Percentiles rank a stretch among this genome's conserved stretches.
Conservation (phyloP, 2,329 filamentous ascomycete genomes). For the Thermomyces lanuginosus region DNA sequence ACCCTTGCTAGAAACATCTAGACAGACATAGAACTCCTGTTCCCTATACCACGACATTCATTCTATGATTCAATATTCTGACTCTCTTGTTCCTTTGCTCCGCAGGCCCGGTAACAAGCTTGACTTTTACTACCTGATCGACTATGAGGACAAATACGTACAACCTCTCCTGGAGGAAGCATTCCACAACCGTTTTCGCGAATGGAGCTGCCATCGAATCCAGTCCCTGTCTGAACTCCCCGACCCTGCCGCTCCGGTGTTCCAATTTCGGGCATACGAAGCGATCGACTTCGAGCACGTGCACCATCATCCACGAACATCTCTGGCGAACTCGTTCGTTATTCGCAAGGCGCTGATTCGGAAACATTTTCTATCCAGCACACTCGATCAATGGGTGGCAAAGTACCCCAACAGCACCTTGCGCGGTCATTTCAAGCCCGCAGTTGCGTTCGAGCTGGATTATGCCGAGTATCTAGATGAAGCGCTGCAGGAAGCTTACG, state of each 20-base stretch:
- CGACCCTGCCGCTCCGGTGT: conserved; percentile 32
- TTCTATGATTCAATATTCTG: conserved; percentile 5
- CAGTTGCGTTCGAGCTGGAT: conserved; percentile 82
- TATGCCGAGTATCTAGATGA: conserved; percentile 96
- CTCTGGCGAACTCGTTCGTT: conserved; percentile 74
- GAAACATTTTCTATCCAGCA: conserved; percentile 82
- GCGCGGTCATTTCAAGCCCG: conserved; percentile 53
- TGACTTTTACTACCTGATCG: conserved; percentile 52
- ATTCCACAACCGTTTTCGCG: conserved; percentile 46
- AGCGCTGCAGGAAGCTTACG: conserved; percentile 75
- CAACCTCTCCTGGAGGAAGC: conserved; percentile 67
- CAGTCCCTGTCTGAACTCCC: conserved; percentile 33
- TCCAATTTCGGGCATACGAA: conserved; percentile 82
- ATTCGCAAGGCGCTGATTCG: conserved; percentile 92
- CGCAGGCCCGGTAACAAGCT: conserved; percentile 22
- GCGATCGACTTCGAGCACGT: conserved; percentile 67
- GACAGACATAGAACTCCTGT: conserved; percentile 4
- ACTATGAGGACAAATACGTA: conserved; percentile 80
- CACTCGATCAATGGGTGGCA: conserved; percentile 66
- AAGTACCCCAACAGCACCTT: conserved; percentile 65
- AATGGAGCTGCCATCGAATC: conserved; percentile 39
- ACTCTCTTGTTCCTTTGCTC: conserved; percentile 15
- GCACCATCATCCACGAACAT: conserved; percentile 42
- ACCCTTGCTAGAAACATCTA: conserved; percentile 2
- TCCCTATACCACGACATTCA: neutral